phyloP scores from a whole-genome alignment of 805 yeast genomes.

The Kazachstania psychrophila region DNA sequence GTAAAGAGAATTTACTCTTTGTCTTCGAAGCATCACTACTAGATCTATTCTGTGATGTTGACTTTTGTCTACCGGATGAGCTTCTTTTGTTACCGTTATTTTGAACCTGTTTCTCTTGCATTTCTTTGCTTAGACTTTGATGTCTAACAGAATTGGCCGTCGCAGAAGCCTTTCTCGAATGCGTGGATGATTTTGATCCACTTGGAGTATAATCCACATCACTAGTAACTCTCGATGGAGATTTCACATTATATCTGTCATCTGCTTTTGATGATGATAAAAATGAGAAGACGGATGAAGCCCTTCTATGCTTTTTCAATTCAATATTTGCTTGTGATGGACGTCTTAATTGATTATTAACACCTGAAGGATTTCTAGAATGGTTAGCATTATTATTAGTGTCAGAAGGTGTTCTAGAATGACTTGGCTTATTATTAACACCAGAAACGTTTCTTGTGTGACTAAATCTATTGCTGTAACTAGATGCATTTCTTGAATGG shows the following conservation, averaged over 20 bases:
- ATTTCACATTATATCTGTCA: slow-evolving; percentile 4
- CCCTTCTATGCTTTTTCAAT: slow-evolving; percentile 42
- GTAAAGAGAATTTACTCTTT: slow-evolving; percentile 28
- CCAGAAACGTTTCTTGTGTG: neutral
- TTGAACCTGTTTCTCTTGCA: neutral
- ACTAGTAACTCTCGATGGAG: slow-evolving; percentile 1
- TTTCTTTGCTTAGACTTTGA: neutral
- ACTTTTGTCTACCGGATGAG: neutral
- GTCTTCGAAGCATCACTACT: slow-evolving; percentile 22
- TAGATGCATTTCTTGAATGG: slow-evolving; percentile 7
- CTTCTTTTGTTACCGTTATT: slow-evolving; percentile 1
- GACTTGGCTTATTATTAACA: neutral
- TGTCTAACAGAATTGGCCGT: slow-evolving; percentile 1
- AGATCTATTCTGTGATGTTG: slow-evolving; percentile 1
- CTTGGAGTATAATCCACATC: neutral
- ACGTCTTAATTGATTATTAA: slow-evolving; percentile 3
- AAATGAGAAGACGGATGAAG: slow-evolving; percentile 51
- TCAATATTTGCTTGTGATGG: slow-evolving; percentile 16
- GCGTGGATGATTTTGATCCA: neutral
- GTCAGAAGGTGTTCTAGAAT: slow-evolving; percentile 5
- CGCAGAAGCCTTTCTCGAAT: slow-evolving; percentile 9
- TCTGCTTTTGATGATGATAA: slow-evolving; percentile 26
- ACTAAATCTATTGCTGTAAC: neutral
- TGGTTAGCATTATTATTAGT: neutral
- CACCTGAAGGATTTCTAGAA: slow-evolving; percentile 1